Percentiles rank a stretch among this genome's conserved stretches.
phyloP scores from a whole-genome alignment of 2,329 filamentous ascomycete genomes.

The Endocalyx cinctus region DNA sequence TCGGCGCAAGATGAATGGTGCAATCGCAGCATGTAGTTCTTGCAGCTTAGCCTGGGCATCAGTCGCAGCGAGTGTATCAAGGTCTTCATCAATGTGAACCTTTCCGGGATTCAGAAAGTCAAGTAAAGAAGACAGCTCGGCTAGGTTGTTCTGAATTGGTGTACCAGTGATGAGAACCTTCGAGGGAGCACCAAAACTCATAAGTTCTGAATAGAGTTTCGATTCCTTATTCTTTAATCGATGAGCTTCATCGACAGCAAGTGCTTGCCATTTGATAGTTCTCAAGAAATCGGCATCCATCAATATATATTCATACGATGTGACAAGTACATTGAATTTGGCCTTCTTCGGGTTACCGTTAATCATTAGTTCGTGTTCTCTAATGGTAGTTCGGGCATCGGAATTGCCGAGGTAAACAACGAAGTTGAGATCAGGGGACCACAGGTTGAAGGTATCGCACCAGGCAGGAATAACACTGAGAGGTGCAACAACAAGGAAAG shows the following conservation, averaged over 20 bases:
- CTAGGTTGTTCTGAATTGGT: slow-evolving; percentile 93
- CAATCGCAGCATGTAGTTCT: slow-evolving; percentile 78
- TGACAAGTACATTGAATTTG: slow-evolving; percentile 97
- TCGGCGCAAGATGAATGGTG: slow-evolving; percentile 89
- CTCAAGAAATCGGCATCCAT: slow-evolving; percentile 79
- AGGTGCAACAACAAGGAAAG: slow-evolving; percentile 94
- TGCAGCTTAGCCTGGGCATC: slow-evolving; percentile 84
- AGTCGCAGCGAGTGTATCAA: slow-evolving; percentile 72
- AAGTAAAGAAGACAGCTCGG: slow-evolving; percentile 85
- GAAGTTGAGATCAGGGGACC: slow-evolving; percentile 95
- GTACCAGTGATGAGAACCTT: slow-evolving; percentile 94
- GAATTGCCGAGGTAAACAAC: slow-evolving; percentile 94
- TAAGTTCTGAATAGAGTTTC: slow-evolving; percentile 80
- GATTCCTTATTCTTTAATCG: slow-evolving; percentile 95
- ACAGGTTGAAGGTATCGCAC: slow-evolving; percentile 96
- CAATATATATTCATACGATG: slow-evolving; percentile 95
- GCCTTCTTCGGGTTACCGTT: slow-evolving; percentile 83
- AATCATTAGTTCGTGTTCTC: slow-evolving; percentile 82
- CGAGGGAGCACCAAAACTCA: slow-evolving; percentile 82
- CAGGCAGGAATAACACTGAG: slow-evolving; percentile 96
- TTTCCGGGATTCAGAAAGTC: slow-evolving; percentile 97
- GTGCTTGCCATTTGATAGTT: slow-evolving; percentile 94
- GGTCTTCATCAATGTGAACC: slow-evolving; percentile 83
- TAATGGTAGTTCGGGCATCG: slow-evolving; percentile 78
- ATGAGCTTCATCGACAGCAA: slow-evolving; percentile 95